Evolutionary conservation across 495 filamentous ascomycete genomes (phyloP), one percentile per base, ranked within the genome.

Genomic region (Letharia lupina): DNA sequence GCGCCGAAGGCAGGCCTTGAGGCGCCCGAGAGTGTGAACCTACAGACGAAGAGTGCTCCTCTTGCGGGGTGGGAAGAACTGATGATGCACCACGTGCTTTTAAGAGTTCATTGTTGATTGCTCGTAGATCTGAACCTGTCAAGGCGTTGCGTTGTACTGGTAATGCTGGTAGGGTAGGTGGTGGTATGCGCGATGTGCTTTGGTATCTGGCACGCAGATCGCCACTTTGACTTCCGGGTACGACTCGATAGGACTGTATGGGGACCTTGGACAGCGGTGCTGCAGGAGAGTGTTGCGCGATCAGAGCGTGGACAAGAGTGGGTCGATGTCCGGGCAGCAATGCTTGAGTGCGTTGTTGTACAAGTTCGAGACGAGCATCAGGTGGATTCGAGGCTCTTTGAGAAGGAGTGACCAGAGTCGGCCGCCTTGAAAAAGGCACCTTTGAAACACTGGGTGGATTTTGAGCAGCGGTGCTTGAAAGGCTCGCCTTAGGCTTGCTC

Each of bases 231-330:
- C 2, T 50, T 12, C 44, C 33, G 16, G 50, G 18, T 39, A 6
- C 31, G 4, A 63, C n/a, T 39, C 31, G 54, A 57, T 11, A 57
- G 31, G 54, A 35, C 33, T 37, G 54, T 16, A 37, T 3, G 13
- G 54, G 54, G 31, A 57, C 54, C 31, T 57, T 57, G 13, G 52
- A 56, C 18, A 56, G 15, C 15, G 52, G 52, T 57, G 33, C 54
- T 3, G 33, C 54, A 37, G 54, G 54, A 37, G 54, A 57, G 54
- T 57, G 54, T 31, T 37, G 54, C 16, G 54, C 54, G 16, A 37
- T 57, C 33, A 57, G 54, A 18, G 54, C 33, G 33, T 57, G 16
- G 20, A 5, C 33, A 57, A 33, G 33, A 37, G 33, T 37, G 33
- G 31, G 54, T 20, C 33, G 54, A 37, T 35, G 33, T 20, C 33